Percentiles rank a stretch among this genome's conserved stretches.
These are phyloP conservation scores for Colletotrichum tanaceti DNA, from an alignment of 2,329 filamentous ascomycete species.

Conservation along the genomic window DNA sequence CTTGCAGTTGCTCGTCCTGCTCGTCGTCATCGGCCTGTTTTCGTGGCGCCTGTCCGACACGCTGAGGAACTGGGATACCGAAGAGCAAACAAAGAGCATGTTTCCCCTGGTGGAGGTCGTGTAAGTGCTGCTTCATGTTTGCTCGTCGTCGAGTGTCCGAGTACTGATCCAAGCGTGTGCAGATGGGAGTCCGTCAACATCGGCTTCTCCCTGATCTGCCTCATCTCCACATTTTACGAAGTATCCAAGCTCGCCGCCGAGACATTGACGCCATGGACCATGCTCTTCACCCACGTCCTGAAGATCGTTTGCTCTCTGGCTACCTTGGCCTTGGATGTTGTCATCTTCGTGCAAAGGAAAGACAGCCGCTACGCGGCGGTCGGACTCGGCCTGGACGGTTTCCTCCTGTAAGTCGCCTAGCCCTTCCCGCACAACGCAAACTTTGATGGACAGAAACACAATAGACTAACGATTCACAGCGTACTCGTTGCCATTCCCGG, in stretches of 20 bases:
- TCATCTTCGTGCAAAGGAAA: conserved; percentile 59
- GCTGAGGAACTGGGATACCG: conserved; percentile 55
- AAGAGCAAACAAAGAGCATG: conserved; percentile 51
- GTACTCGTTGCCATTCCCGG: conserved; percentile 56
- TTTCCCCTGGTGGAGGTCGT: conserved; percentile 60
- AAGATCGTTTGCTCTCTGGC: conserved; percentile 60
- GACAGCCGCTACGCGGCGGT: conserved; percentile 61
- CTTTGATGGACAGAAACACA: too few species aligned
- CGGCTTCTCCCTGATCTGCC: conserved; percentile 59
- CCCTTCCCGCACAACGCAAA: neutral
- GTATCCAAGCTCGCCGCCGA: conserved; percentile 60
- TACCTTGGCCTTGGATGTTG: conserved; percentile 63
- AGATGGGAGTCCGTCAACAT: conserved; percentile 68
- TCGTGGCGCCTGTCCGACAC: conserved; percentile 64
- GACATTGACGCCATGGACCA: conserved; percentile 64
- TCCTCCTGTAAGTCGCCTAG: conserved; percentile 58
- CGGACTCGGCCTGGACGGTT: conserved; percentile 61
- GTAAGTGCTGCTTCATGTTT: conserved; percentile 52
- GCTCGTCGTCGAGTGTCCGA: neutral
- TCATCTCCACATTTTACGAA: conserved; percentile 60
- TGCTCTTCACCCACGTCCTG: conserved; percentile 63
- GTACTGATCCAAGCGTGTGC: conserved; percentile 19
- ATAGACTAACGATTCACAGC: conserved; percentile 45
- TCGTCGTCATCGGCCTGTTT: conserved; percentile 63
- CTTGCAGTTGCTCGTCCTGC: conserved; percentile 59